Evolutionary conservation across 1,139 yeast species (phyloP), one percentile per base, ranked within the genome.

Genomic region (Taphrina sp.): DNA sequence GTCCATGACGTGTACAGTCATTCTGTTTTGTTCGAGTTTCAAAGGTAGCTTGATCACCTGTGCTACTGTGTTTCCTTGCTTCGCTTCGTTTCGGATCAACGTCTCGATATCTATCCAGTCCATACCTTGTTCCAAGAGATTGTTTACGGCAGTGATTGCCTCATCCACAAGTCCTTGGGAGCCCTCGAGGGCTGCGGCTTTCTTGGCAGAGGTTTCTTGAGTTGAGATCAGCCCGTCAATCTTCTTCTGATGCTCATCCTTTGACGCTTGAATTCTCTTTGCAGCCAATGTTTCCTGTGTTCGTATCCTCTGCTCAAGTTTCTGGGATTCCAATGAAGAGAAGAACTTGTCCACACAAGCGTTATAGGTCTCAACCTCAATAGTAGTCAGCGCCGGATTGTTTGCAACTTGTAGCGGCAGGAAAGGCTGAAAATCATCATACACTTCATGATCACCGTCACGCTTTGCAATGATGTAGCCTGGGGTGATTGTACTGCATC

Each of bases 31-130:
- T 49, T 76, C 74, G 66, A 92, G 74, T 56, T 88, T 81, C 64
- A 92, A 74, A 0, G 96, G 95, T 35, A 82, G 67, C 44, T 75
- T 74, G 54, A 90, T 83, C 56, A 75, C 65, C 38, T 73, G 70
- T 0, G 96, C 95, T 52, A 83, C 74, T 2, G 72, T 68, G 64
- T 85, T 85, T 0, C 83, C 83, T 61, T 83, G 78, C 1, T 74
- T 70, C 64, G 87, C 83, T 64, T 90, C 96, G 49, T 82, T 75
- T 55, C 76, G 72, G 55, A 92, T 82, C 57, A 83, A 72, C 61
- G 83, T 81, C 66, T 85, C 96, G 59, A 90, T 89, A 61, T 88
- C 85, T 31, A 80, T 77, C 98, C 98, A 92, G 67, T 92, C 97
- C 90, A 88, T 87, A 62, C 88, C 94, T 66, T 87, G 95, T 53